Percentiles rank a stretch among this genome's conserved stretches.
Conservation (phyloP, 208 protist genomes). For the Vickermania ingenoplastis region DNA sequence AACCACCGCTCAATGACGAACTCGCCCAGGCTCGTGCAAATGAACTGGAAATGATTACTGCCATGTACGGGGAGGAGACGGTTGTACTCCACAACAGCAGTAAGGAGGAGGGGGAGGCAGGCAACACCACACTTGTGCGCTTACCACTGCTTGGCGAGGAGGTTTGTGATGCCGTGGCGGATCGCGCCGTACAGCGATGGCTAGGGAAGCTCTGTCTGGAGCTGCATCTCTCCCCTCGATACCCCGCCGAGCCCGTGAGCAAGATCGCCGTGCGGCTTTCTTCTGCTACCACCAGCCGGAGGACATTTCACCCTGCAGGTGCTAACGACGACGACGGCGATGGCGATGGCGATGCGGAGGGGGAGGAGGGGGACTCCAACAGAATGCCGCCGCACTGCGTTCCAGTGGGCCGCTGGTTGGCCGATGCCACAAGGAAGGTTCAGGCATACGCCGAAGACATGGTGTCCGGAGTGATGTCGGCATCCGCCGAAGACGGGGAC, state of each 20-base stretch:
- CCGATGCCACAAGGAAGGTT: neutral
- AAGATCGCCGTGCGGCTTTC: too few species aligned
- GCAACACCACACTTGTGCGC: neutral
- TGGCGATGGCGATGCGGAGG: too few species aligned
- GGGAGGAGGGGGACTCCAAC: too few species aligned
- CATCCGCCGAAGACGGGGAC: too few species aligned
- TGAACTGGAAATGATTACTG: conserved; percentile 67
- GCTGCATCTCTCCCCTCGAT: neutral
- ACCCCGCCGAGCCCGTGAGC: neutral
- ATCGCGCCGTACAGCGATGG: neutral
- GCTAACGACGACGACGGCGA: too few species aligned
- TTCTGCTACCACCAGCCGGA: too few species aligned
- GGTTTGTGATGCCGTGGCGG: neutral
- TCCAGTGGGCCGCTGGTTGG: neutral
- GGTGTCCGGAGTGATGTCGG: too few species aligned
- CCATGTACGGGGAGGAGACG: conserved; percentile 65
- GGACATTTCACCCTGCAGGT: too few species aligned
- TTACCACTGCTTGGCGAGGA: neutral
- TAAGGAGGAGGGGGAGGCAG: neutral
- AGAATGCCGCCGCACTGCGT: neutral
- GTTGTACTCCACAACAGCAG: neutral
- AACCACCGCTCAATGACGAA: conserved; percentile 11
- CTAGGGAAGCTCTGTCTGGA: neutral
- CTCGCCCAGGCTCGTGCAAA: conserved; percentile 21
- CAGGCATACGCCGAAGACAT: neutral